Base-by-base conservation (phyloP, 2,329 filamentous ascomycete species). In the Lachnellula occidentalis region DNA sequence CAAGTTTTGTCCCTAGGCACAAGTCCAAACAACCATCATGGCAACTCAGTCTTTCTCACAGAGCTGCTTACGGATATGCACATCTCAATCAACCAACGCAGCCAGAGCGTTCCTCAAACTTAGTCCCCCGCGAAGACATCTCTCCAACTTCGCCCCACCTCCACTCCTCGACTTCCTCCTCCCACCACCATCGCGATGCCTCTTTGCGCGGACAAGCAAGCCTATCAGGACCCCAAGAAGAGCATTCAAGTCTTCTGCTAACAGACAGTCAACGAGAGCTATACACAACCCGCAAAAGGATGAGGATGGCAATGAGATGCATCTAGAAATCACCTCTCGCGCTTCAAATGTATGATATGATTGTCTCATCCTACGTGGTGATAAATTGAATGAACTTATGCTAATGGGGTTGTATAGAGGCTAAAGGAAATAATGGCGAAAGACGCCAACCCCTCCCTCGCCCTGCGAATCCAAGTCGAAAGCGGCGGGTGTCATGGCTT, bases 401-500 rank as follows among this genome's bases (percentile, higher is more conserved):
- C 43, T 62, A 48, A 59, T 34, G 11, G n/a, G 11, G 15, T 36
- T 37, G 5, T 36, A 43, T 21, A 69, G 67, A 61, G 66, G 27
- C 54, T 69, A 15, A 64, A 62, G 58, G 80, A 90, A 61, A 95
- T 94, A 59, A 91, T 90, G 78, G 67, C 73, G 37, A 82, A 84
- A 63, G 85, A 88, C 65, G 67, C 70, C 17, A 95, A 95, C 69
- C 89, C 90, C 2, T 78, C 88, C 66, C 82, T 95, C 34, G 89
- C 91, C 22, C 80, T 99, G n/a, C 88, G 92, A 50, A 88, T 99
- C 61, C 86, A 88, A 58, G 92, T 99, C 55, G 91, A 95, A 68
- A 90, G 87, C 54, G 94, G 94, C 60, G 94, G 94, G 53, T 99
- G 94, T 71, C 94, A 99, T 72, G 94, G 94, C 48, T 99, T 99